Percentiles rank a stretch among this genome's conserved stretches.
These are phyloP conservation scores for Beverwykella pulmonaria DNA, from an alignment of 495 filamentous ascomycete genomes.

Conservation along the genomic window DNA sequence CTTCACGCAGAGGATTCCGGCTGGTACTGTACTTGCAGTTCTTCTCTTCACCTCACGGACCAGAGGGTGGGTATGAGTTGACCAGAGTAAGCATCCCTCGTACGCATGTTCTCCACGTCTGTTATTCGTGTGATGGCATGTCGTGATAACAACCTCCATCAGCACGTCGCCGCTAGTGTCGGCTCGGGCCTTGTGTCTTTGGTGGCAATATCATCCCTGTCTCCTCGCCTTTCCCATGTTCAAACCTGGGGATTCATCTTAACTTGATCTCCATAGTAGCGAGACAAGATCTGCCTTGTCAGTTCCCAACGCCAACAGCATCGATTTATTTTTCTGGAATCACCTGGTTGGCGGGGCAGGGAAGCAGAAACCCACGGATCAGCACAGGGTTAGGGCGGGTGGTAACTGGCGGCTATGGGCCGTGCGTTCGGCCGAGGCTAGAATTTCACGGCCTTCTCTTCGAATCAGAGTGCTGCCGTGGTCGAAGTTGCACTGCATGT, in stretches of 20 bases:
- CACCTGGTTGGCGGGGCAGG: not conserved
- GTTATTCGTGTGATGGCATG: not conserved
- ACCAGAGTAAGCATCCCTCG: too few relatives aligned
- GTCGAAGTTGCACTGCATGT: not conserved
- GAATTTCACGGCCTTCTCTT: not conserved
- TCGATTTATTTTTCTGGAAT: not conserved
- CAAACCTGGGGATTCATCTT: not conserved
- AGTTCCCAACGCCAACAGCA: too few relatives aligned
- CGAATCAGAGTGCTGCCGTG: not conserved
- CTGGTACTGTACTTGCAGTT: too few relatives aligned
- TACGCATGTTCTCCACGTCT: too few relatives aligned
- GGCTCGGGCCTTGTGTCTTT: not conserved
- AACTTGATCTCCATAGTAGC: too few relatives aligned
- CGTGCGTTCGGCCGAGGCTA: slow-evolving; percentile 5
- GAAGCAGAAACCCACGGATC: not conserved
- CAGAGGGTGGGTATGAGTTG: too few relatives aligned
- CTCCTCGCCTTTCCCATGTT: not conserved
- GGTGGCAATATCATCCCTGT: not conserved
- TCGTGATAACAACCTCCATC: not conserved
- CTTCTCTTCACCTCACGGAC: too few relatives aligned
- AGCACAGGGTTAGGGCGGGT: not conserved
- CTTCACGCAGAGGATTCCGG: too few relatives aligned
- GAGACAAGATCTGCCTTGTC: too few relatives aligned
- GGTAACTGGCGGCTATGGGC: not conserved
- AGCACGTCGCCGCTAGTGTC: not conserved